Base-by-base conservation (phyloP, 169 alveolate species). In the Amoebophrya sp. region DNA sequence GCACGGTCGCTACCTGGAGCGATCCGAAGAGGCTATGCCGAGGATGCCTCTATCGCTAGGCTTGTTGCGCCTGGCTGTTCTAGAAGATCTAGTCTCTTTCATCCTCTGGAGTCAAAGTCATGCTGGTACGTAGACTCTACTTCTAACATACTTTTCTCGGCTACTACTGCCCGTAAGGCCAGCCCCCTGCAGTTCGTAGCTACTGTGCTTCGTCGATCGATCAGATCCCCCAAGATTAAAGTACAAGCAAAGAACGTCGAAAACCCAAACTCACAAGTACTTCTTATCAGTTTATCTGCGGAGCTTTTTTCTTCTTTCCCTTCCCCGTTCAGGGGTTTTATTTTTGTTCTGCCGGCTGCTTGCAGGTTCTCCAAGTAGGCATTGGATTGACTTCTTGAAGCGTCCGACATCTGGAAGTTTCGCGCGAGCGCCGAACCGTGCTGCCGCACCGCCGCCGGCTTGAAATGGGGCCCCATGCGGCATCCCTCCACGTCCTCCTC, bases 401-500 rank as follows among this genome's bases (percentile, higher is more conserved):
- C 78, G 39, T 58, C 38, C 29, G 78, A 58, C 38, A 58, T 16
- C 29, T 16, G 26, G 23, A 58, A 58, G 34, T 29, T 58, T 2
- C 78, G 7, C 34, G 78, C 78, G 34, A 2, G 10, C 78, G 78
- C 78, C 10, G 10, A 13, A 2, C 78, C 78, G 78, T 58, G 78
- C 78, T 13, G 7, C 34, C 78, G 78, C 34, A 58, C 23, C 34
- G 78, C 7, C 34, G 34, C 78, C 78, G 7, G 10, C 78, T 29
- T 13, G 10, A 2, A 58, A 10, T 29, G 34, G 34, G 78, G 78
- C 7, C 38, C 78, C 78, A 58, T 58, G 39, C 78, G 78, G 78
- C 78, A 58, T 2, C 78, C 78, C 78, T 58, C 78, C 38, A 58
- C 78, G 34, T 58, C 78, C 78, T 58, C 78, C 78, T 58, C 78